phyloP scores from a whole-genome alignment of 164 flowering plant species.

The Nymphaea thermarum region DNA sequence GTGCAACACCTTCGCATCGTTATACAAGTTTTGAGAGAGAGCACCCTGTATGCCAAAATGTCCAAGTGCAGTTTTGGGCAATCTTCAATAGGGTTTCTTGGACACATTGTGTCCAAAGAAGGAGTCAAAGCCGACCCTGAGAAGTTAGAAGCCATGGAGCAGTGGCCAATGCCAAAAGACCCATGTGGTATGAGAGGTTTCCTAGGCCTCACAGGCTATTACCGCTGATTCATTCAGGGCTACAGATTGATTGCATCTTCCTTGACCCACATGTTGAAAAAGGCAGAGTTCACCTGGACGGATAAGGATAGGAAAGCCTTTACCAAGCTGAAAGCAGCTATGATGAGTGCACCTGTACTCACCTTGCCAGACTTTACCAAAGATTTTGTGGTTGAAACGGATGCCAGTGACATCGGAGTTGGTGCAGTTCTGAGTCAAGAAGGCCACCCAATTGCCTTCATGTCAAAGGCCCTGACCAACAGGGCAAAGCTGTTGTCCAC shows the following conservation, averaged over 20 bases:
- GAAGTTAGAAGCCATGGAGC: background rate
- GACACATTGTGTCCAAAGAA: background rate
- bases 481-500: background rate
- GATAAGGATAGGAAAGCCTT: background rate
- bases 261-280: background rate
- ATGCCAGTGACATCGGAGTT: background rate
- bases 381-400: background rate
- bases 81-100: background rate
- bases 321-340: background rate
- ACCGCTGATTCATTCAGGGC: background rate
- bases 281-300: background rate
- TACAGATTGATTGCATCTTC: constrained; percentile 1
- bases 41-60: background rate
- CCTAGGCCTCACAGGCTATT: background rate
- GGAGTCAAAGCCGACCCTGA: background rate
- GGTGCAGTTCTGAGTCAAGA: constrained; percentile 2
- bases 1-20: constrained; percentile 1
- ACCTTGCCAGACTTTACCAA: background rate
- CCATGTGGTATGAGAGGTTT: background rate
- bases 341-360: constrained; percentile 1
- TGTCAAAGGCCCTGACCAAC: background rate
- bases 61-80: background rate
- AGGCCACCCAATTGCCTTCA: background rate
- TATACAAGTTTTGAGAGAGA: background rate
- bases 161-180: background rate